Base-by-base conservation (phyloP, 495 filamentous ascomycete genomes). In the Hapsidospora chrysogenum region DNA sequence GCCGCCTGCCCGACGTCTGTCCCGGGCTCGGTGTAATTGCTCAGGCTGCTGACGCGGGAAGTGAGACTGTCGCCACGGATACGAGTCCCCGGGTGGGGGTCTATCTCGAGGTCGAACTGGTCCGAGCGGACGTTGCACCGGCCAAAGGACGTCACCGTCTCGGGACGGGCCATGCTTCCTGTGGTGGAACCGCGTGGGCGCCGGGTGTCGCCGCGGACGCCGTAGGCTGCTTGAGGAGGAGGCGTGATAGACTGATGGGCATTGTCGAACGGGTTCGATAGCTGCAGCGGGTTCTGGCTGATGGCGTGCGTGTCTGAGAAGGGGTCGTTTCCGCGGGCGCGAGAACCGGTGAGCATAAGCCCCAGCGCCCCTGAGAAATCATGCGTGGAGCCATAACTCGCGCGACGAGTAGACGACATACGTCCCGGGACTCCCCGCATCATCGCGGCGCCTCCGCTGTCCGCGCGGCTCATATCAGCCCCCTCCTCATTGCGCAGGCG, bases 121-220 rank as follows among this genome's bases (percentile, higher is more conserved):
- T 80, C 69, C 11, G 73, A 78, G 37, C 73, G 72, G 46, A 65
- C 66, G 37, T 66, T 70, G n/a, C n/a, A n/a, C n/a, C n/a, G n/a
- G n/a, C n/a, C n/a, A n/a, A n/a, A n/a, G n/a, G n/a, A n/a, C n/a
- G n/a, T n/a, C n/a, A n/a, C n/a, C n/a, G n/a, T n/a, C n/a, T n/a
- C n/a, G n/a, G n/a, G n/a, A n/a, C n/a, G n/a, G n/a, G n/a, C n/a
- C n/a, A n/a, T n/a, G n/a, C n/a, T n/a, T n/a, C n/a, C n/a, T n/a
- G n/a, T n/a, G n/a, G n/a, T n/a, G n/a, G n/a, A n/a, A n/a, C n/a
- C n/a, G n/a, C n/a, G n/a, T n/a, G n/a, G n/a, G n/a, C n/a, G n/a
- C n/a, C n/a, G n/a, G n/a, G n/a, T n/a, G n/a, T n/a, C n/a, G n/a
- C n/a, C n/a, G n/a, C n/a, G n/a, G n/a, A n/a, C n/a, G n/a, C n/a